Conservation (phyloP, 2,329 filamentous ascomycete species). For the Calonectria pseudoturangicola region DNA sequence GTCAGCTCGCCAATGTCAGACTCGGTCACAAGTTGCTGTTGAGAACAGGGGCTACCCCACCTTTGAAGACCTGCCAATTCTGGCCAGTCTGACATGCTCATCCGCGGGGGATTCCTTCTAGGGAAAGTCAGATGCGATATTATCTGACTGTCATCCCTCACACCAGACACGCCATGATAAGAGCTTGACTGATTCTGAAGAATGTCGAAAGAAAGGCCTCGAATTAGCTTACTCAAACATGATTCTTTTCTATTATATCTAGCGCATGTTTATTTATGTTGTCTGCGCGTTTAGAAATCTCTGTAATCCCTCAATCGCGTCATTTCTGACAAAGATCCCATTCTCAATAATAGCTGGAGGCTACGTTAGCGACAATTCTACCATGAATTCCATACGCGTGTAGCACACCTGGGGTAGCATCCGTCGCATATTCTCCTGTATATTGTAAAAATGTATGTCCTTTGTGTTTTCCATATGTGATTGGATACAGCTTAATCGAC, state of each 20-base stretch:
- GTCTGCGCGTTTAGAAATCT: neutral
- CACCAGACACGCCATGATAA: too few relatives aligned
- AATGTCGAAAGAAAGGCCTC: too few relatives aligned
- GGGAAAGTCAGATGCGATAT: neutral
- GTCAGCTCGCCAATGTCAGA: neutral
- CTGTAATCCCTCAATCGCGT: neutral
- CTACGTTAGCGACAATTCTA: neutral
- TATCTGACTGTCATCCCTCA: too few relatives aligned
- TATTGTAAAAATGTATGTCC: neutral
- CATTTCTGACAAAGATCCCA: neutral
- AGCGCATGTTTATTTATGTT: neutral
- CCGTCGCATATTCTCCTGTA: neutral
- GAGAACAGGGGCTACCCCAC: neutral
- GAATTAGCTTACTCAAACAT: too few relatives aligned
- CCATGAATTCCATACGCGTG: too few relatives aligned
- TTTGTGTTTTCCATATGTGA: neutral
- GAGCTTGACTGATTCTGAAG: too few relatives aligned
- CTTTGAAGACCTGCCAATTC: conserved; percentile 3
- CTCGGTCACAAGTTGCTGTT: neutral
- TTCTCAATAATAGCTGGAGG: neutral
- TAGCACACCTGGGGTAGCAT: neutral
- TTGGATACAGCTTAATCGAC: neutral
- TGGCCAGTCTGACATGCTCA: neutral
- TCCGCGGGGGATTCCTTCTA: neutral
- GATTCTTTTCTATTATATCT: neutral